phyloP scores from a whole-genome alignment of 2,329 filamentous ascomycete species.

The Phialocephala sp. region DNA sequence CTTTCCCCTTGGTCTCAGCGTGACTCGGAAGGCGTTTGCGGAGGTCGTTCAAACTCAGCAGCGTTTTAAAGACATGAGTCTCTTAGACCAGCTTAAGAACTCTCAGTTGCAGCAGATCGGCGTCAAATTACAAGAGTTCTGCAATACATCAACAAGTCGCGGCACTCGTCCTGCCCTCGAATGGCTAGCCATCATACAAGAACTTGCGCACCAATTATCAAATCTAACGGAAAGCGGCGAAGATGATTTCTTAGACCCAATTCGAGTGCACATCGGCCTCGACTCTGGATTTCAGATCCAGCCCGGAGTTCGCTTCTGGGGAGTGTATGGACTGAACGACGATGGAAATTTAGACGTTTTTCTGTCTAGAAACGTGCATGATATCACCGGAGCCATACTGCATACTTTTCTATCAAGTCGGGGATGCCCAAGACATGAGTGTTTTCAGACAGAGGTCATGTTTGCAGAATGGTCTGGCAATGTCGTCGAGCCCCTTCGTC shows the following conservation, averaged over 20 bases:
- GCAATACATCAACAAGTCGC: constrained; percentile 36
- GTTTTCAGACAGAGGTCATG: constrained; percentile 48
- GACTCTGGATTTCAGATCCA: constrained; percentile 49
- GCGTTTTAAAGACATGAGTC: constrained; percentile 47
- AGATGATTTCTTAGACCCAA: constrained; percentile 42
- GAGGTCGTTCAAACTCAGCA: constrained; percentile 52
- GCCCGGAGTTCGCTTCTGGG: constrained; percentile 47
- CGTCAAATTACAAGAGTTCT: constrained; percentile 23
- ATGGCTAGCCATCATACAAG: constrained; percentile 31
- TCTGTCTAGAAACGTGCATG: constrained; percentile 50
- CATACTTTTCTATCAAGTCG: constrained; percentile 53
- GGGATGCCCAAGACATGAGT: constrained; percentile 48
- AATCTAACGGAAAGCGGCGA: constrained; percentile 39
- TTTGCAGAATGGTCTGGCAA: constrained; percentile 46
- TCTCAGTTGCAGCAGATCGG: constrained; percentile 38
- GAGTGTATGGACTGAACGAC: constrained; percentile 43
- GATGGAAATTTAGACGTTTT: constrained; percentile 42
- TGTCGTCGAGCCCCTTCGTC: constrained; percentile 30
- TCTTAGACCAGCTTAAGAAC: constrained; percentile 41
- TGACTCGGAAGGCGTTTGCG: constrained; percentile 48
- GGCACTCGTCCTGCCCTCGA: constrained; percentile 33
- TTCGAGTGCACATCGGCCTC: constrained; percentile 44
- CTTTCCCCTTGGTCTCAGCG: constrained; percentile 53
- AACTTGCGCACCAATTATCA: constrained; percentile 29
- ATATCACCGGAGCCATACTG: constrained; percentile 49